Conservation (phyloP, 306 rosid species). For the Fragaria ananassa region DNA sequence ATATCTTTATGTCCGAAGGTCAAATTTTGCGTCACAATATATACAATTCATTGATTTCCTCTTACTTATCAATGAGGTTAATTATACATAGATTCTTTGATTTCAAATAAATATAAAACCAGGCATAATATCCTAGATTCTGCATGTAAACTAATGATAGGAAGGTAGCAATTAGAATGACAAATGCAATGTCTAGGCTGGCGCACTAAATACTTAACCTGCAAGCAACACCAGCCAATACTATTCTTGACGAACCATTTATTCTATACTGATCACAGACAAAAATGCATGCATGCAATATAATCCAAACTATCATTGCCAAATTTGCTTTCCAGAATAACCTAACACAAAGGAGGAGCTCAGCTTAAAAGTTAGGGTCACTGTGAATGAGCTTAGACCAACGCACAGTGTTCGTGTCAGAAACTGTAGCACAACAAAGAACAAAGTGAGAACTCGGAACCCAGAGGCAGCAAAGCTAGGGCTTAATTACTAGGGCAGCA, state of each 20-base stretch:
- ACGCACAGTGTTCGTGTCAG: neutral
- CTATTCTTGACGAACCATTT: neutral
- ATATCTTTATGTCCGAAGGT: slow-evolving; percentile 1
- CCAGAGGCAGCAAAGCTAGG: slow-evolving; percentile 11
- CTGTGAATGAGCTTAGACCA: neutral
- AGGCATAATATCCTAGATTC: neutral
- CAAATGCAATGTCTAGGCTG: neutral
- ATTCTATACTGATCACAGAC: neutral
- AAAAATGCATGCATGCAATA: neutral
- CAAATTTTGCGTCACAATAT: neutral
- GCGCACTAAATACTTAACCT: slow-evolving; percentile 10
- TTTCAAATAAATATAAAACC: neutral
- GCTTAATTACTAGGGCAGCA: neutral
- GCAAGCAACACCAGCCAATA: slow-evolving; percentile 2
- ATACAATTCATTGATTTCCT: neutral
- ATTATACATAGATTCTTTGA: neutral
- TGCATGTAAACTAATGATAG: neutral
- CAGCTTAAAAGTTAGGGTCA: neutral
- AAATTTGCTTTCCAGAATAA: neutral
- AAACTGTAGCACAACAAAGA: neutral
- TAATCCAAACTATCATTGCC: neutral
- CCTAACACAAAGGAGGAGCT: neutral
- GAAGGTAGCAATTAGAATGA: neutral
- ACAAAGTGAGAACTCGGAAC: neutral
- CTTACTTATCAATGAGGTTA: neutral